These are phyloP conservation scores for Saccharomycopsis fibuligera DNA, from an alignment of 805 yeast species.

Conservation along the genomic window DNA sequence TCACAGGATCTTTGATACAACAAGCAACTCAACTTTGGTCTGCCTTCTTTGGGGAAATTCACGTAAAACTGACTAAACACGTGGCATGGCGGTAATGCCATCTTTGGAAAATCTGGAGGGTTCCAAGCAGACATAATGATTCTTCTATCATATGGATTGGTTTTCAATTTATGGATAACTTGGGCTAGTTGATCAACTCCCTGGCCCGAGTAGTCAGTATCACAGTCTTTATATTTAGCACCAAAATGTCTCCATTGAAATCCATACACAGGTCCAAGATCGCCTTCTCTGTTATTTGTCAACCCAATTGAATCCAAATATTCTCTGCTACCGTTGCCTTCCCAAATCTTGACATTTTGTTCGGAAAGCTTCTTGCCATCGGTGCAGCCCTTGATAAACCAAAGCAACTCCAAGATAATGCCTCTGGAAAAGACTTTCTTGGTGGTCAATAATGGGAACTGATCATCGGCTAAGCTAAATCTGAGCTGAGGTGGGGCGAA, in stretches of 20 bases:
- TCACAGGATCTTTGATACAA: slow-evolving; percentile 98
- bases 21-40: slow-evolving; percentile 75
- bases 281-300: slow-evolving; percentile 79
- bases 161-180: slow-evolving; percentile 71
- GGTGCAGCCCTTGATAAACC: slow-evolving; percentile 90
- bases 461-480: slow-evolving; percentile 63
- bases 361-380: slow-evolving; percentile 75
- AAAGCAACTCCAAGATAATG: slow-evolving; percentile 79
- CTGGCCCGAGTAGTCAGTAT: slow-evolving; percentile 76
- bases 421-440: slow-evolving; percentile 88
- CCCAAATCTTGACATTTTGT: slow-evolving; percentile 96
- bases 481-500: slow-evolving; percentile 96
- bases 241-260: slow-evolving; percentile 99
- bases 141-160: slow-evolving; percentile 90
- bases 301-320: slow-evolving; percentile 81
- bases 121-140: slow-evolving; percentile 97
- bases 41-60: slow-evolving; percentile 57
- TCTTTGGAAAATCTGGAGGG: slow-evolving; percentile 85
- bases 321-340: slow-evolving; percentile 94
- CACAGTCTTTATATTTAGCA: slow-evolving; percentile 82
- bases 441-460: slow-evolving; percentile 86
- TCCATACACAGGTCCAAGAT: slow-evolving; percentile 96
- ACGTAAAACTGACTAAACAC: slow-evolving; percentile 95
- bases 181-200: slow-evolving; percentile 88
- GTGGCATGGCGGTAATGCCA: slow-evolving; percentile 99